phyloP scores from a whole-genome alignment of 805 yeast genomes.

The Ogataea minuta region DNA sequence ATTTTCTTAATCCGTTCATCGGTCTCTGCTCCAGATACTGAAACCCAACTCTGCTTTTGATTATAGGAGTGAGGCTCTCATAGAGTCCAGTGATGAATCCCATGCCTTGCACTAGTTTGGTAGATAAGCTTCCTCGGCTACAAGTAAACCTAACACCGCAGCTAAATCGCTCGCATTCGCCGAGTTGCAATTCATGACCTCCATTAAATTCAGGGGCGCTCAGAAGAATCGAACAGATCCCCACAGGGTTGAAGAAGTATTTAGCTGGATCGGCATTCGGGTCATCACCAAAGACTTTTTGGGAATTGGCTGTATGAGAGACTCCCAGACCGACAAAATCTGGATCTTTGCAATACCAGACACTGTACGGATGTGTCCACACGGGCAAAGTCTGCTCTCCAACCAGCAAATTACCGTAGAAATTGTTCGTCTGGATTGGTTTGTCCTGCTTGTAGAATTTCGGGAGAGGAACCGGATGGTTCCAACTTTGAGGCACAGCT shows the following conservation, averaged over 20 bases:
- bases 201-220: constrained; percentile 43
- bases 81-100: constrained; percentile 71
- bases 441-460: constrained; percentile 45
- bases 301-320: constrained; percentile 56
- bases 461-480: constrained; percentile 65
- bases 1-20: constrained; percentile 49
- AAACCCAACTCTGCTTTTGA: constrained; percentile 67
- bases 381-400: constrained; percentile 65
- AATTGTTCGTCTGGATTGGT: constrained; percentile 69
- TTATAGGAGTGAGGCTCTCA: constrained; percentile 50
- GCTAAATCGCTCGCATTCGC: constrained; percentile 34
- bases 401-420: constrained; percentile 69
- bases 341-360: constrained; percentile 54
- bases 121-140: constrained; percentile 30
- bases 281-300: constrained; percentile 70
- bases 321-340: constrained; percentile 59
- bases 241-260: constrained; percentile 68
- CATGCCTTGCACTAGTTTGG: constrained; percentile 75
- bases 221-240: constrained; percentile 58
- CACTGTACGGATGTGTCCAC: constrained; percentile 81
- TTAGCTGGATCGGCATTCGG: constrained; percentile 40
- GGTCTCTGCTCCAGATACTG: constrained; percentile 43
- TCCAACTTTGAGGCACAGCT: constrained; percentile 15
- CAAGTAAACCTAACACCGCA: constrained; percentile 34
- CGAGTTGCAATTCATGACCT: constrained; percentile 26